These are phyloP conservation scores for Podaxis pistillaris DNA, from an alignment of 768 basidiomycete genomes.

Conservation along the genomic window DNA sequence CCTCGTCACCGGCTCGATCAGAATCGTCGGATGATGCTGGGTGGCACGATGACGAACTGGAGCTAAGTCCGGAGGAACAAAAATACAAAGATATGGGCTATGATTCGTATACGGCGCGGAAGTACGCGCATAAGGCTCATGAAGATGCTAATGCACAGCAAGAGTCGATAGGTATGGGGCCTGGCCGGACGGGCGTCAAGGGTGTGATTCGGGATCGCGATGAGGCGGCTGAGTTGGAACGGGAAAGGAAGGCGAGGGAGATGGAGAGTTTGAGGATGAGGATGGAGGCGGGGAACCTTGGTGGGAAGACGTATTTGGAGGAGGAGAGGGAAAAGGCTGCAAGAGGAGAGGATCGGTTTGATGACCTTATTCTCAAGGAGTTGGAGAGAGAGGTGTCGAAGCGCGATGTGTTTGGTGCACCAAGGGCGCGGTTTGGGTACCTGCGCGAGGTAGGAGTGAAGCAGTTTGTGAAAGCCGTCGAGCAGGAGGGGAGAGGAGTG, in stretches of 20 bases:
- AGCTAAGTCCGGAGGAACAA: conserved; percentile 34
- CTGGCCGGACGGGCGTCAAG: conserved; percentile 85
- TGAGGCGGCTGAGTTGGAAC: conserved; percentile 59
- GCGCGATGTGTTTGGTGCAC: conserved; percentile 46
- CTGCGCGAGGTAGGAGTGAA: conserved; percentile 75
- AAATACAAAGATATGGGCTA: conserved; percentile 41
- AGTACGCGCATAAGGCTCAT: conserved; percentile 32
- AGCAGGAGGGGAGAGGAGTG: conserved; percentile 61
- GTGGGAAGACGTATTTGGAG: conserved; percentile 73
- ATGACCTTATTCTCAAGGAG: conserved; percentile 44
- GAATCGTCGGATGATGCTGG: conserved; percentile 52
- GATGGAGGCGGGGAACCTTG: conserved; percentile 66
- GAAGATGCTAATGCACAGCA: conserved; percentile 26
- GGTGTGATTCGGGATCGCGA: conserved; percentile 82
- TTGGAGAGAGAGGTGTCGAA: conserved; percentile 32
- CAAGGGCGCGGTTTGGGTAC: conserved; percentile 67
- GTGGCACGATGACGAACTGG: conserved; percentile 52
- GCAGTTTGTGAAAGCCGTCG: conserved; percentile 74
- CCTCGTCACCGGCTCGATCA: conserved; percentile 65
- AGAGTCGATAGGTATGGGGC: conserved; percentile 81
- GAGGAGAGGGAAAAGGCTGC: conserved; percentile 62
- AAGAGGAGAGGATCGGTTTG: conserved; percentile 43
- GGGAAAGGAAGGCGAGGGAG: conserved; percentile 51
- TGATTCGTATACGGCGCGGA: conserved; percentile 39
- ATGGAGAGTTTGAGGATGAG: conserved; percentile 48